Base-by-base conservation (phyloP, 305 asterid genomes). In the Fraxinus platypoda region DNA sequence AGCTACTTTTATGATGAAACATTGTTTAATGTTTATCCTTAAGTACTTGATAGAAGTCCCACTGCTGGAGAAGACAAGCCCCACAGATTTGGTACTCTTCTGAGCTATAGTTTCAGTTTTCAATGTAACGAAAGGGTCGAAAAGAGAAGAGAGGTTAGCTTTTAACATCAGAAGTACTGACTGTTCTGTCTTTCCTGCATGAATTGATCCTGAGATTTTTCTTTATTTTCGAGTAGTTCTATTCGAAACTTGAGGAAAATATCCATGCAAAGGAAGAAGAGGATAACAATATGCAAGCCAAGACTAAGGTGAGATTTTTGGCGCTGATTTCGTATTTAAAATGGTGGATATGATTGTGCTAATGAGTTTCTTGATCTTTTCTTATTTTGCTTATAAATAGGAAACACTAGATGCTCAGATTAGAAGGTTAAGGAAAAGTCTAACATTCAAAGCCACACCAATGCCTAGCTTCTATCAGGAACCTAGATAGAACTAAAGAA, bases 391-490 rank as follows among this genome's bases (percentile, higher is more conserved):
- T 64, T 83, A 84, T 84, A 79, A 84, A 84, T 83, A 95, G 99
- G 99, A 95, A 90, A 62, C 93, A 31, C 99, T 88, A 59, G 97
- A 95, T 80, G 97, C 97, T 26, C 97, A 95, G 89, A 85, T 95
- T 80, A 95, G 82, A 88, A 91, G 83, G 95, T 87, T 94, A 83
- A 88, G 99, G 87, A 95, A 94, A 84, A 91, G 89, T 70, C 88
- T 95, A 91, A 93, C 85, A 85, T 95, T 95, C 85, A 95, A 94
- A 89, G 99, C 99, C 54, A 94, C 94, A 75, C 99, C 99, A 2
- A 92, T 95, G 99, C 99, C 99, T 11, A 95, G 89, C 88, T 95
- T 95, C 89, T 95, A 95, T 86, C 98, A 92, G 88, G 98, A 94
- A 85, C 99, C 99, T 87, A 94, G 85, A 90, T 87, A 74, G 98